A percentile compares a stretch with the other conserved stretches of the same genome.
phyloP scores from a whole-genome alignment of 805 yeast species.

The Phaffomyces antillensis region DNA sequence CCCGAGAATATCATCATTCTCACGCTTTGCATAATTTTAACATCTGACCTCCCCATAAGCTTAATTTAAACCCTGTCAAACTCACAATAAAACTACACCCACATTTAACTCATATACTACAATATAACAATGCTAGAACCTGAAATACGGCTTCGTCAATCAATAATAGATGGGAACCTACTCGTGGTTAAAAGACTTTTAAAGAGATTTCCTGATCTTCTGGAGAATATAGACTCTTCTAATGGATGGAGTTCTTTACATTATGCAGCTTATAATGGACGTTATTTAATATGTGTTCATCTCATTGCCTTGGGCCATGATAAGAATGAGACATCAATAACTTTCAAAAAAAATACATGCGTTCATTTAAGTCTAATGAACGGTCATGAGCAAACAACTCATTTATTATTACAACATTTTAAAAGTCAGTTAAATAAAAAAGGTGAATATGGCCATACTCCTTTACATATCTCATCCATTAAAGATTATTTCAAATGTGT shows the following conservation, averaged over 20 bases:
- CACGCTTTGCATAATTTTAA: too few species aligned
- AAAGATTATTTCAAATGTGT: conserved; percentile 57
- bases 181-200: conserved; percentile 58
- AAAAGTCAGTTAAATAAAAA: conserved; percentile 44
- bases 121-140: conserved; percentile 49
- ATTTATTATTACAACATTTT: conserved; percentile 60
- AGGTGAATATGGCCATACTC: conserved; percentile 46
- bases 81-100: too few species aligned
- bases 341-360: conserved; percentile 54
- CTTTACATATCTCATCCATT: conserved; percentile 61
- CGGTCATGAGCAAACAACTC: conserved; percentile 68
- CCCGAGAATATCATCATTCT: too few species aligned
- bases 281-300: conserved; percentile 57
- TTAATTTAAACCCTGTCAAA: too few species aligned
- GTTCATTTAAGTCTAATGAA: conserved; percentile 62
- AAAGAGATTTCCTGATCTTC: conserved; percentile 59
- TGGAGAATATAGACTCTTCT: conserved; percentile 59
- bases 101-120: neutral
- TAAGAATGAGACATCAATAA: conserved; percentile 38
- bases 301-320: conserved; percentile 54
- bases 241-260: conserved; percentile 84
- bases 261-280: conserved; percentile 71
- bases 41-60: too few species aligned
- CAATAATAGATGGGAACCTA: conserved; percentile 55
- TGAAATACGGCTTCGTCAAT: conserved; percentile 55